phyloP scores from a whole-genome alignment of 345 rosid species.

The Chamaenerion angustifolium region DNA sequence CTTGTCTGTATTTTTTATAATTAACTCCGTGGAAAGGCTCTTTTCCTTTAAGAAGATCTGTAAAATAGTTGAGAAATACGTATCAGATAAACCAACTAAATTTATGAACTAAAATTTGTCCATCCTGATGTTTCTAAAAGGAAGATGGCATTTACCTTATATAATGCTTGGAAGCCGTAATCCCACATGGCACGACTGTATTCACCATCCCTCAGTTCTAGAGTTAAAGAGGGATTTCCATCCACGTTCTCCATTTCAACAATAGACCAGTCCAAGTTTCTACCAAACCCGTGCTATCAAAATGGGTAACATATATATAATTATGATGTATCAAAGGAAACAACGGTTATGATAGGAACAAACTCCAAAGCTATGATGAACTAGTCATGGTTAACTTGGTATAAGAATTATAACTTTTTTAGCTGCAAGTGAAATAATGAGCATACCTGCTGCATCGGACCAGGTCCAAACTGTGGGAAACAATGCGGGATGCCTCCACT shows the following conservation, averaged over 20 bases:
- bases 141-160: constrained; percentile 30
- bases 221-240: constrained; percentile 54
- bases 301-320: constrained; percentile 6
- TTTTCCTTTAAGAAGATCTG: constrained; percentile 52
- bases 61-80: constrained; percentile 11
- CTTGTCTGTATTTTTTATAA: constrained; percentile 54
- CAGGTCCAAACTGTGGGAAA: constrained; percentile 98
- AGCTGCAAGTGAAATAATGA: background rate
- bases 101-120: too few species aligned
- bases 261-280: constrained; percentile 91
- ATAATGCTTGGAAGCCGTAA: constrained; percentile 67
- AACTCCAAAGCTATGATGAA: too few species aligned
- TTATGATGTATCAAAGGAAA: background rate
- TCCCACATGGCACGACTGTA: constrained; percentile 95
- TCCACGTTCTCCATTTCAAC: constrained; percentile 43
- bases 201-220: constrained; percentile 71
- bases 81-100: constrained; percentile 2
- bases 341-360: too few species aligned
- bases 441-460: constrained; percentile 68
- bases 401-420: too few species aligned
- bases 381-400: too few species aligned
- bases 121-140: background rate
- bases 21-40: constrained; percentile 69
- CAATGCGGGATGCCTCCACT: constrained; percentile 98
- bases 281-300: constrained; percentile 83